Conservation (phyloP, 2,329 filamentous ascomycete genomes). For the Fusarium pseudonygamai region DNA sequence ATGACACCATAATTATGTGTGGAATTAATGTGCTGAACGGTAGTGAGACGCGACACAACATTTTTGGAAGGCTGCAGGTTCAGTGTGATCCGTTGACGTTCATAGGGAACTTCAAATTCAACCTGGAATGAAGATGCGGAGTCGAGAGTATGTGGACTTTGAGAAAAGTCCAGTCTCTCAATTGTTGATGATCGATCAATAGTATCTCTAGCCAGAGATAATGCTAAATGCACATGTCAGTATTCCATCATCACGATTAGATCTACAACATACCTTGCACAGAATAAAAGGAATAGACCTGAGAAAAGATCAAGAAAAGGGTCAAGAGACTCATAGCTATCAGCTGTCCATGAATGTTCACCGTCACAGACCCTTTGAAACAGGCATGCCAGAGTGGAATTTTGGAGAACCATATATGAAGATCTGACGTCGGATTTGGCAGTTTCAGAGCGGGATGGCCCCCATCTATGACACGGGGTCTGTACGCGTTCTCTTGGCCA, state of each 20-base stretch:
- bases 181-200: constrained; percentile 7
- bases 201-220: constrained; percentile 6
- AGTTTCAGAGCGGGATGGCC: not conserved
- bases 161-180: constrained; percentile 11
- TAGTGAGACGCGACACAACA: constrained; percentile 20
- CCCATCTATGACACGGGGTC: constrained; percentile 22
- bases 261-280: constrained; percentile 5
- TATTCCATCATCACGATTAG: not conserved
- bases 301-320: constrained; percentile 2
- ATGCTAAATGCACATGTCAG: constrained; percentile 4
- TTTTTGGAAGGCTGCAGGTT: constrained; percentile 24
- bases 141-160: constrained; percentile 1
- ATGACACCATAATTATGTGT: not conserved
- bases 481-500: constrained; percentile 5
- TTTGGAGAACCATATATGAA: not conserved
- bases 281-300: not conserved
- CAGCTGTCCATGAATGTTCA: not conserved
- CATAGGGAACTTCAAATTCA: constrained; percentile 13
- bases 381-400: not conserved
- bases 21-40: constrained; percentile 10
- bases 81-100: not conserved
- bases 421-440: not conserved
- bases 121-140: constrained; percentile 22
- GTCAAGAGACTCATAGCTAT: constrained; percentile 15
- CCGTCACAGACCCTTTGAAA: not conserved